Base-by-base conservation (phyloP, 2,329 filamentous ascomycete genomes). In the Cladophialophora chaetospira region DNA sequence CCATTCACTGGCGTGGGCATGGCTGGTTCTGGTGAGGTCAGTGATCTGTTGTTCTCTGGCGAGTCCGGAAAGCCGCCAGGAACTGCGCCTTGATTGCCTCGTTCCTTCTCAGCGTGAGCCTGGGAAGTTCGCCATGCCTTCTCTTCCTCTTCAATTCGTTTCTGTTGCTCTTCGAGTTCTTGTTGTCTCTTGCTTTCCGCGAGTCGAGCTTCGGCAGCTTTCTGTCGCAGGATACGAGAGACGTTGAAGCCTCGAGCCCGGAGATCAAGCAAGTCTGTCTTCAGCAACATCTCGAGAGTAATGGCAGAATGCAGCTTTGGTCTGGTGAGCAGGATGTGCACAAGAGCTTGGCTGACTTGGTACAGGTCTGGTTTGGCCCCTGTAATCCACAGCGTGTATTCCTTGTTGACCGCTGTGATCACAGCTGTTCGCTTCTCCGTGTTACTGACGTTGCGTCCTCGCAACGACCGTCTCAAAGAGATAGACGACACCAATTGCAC, bases 191-290 rank as follows among this genome's bases (percentile, higher is more conserved):
- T 86, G 66, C 89, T 88, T 68, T 97, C 92, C 0, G 91, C 91
- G 63, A 97, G 86, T 50, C 89, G 84, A 4, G 90, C 89, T 71
- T 97, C 91, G 2, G 89, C 89, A 17, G 88, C 91, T 75, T 95
- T 95, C 52, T 88, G 88, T 33, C 90, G 85, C 19, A 99, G 79
- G 61, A 99, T 97, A 47, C 94, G 88, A 68, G 97, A 91, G 35
- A 99, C 94, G 65, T 99, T 97, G 78, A 97, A 97, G 1, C 94
- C 94, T 62, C 94, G 90, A 58, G 86, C 85, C 66, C 90, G 87
- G 36, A 99, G 76, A 49, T 92, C 87, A 44, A 88, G 82, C 21
- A 99, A 79, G 65, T 93, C 90, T 6, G 94, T 86, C 56, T 89
- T 93, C 33, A 99, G 77, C 61, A 99, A 88, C 51, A 91, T 92